Base-by-base conservation (phyloP, 768 basidiomycete species). In the Termitomyces sp. region DNA sequence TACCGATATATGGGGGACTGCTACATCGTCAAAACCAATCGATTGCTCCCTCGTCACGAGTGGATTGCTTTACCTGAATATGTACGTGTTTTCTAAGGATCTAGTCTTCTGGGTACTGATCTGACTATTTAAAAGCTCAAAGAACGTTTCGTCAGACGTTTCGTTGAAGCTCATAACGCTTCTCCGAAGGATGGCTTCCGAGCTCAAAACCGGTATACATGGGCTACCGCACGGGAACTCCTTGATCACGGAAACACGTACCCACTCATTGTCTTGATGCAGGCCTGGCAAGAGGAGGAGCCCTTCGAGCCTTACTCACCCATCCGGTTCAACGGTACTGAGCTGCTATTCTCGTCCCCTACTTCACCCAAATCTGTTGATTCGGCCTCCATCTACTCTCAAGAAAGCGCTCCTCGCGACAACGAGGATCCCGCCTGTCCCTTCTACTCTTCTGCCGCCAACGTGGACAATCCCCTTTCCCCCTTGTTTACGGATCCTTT, bases 1-100 rank as follows among this genome's bases (percentile, higher is more conserved):
- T 67, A 58, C 48, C 59, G 60, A 35, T 61, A 61, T 22, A 22
- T 65, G 35, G 66, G 66, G 13, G 64, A 67, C 42, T 65, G 55
- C 20, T 65, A 61, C 40, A 48, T 67, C 7, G 16, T 61, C 9
- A 63, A 50, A 60, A 63, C 64, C 11, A 32, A 60, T 18, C 52
- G 40, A 11, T 38, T 54, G 32, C 64, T 67, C 40, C 6, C 57
- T 28, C 50, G 40, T 35, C 36, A 11, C 1, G 44, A 59, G n/a
- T 67, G 66, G 66, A 42, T 36, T 40, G 20, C 18, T 38, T 18
- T 54, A 35, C 49, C 54, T 39, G 55, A 58, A 39, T 44, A 59
- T 32, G 66, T 67, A 48, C 38, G 63, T 45, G 4, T 56, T 1
- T 22, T 24, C 4, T n/a, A 28, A 40, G 18, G 38, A 16, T 44